Evolutionary conservation across 1,284 basidiomycete species (phyloP).

Genomic region (Wolfiporia cocos): DNA sequence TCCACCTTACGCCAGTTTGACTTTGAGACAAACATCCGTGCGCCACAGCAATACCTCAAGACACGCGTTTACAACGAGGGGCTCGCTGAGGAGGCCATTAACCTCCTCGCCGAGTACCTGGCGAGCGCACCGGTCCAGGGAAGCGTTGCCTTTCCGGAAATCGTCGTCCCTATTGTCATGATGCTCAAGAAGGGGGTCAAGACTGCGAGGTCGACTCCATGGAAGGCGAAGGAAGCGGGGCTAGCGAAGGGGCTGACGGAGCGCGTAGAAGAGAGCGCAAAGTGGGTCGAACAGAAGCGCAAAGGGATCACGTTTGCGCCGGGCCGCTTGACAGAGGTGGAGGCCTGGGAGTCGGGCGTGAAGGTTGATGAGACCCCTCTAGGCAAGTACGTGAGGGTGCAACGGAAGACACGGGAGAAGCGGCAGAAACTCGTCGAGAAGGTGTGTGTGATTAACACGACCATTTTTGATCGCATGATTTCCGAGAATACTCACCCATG

Average conservation of each 20-base stretch:
- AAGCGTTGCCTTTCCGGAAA: slow-evolving; percentile 92
- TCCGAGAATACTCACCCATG: slow-evolving; percentile 7
- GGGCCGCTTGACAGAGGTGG: slow-evolving; percentile 60
- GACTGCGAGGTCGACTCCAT: slow-evolving; percentile 33
- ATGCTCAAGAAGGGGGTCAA: slow-evolving; percentile 70
- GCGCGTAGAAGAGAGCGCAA: slow-evolving; percentile 77
- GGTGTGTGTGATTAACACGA: slow-evolving; percentile 33
- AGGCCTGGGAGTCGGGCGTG: slow-evolving; percentile 62
- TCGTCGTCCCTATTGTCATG: slow-evolving; percentile 81
- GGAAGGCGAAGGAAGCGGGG: slow-evolving; percentile 48
- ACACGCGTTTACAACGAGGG: slow-evolving; percentile 86
- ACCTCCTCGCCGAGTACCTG: slow-evolving; percentile 78
- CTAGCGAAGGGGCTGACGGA: slow-evolving; percentile 75
- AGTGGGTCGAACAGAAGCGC: slow-evolving; percentile 70
- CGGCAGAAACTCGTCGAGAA: slow-evolving; percentile 72
- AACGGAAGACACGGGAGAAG: slow-evolving; percentile 77
- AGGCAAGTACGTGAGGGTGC: slow-evolving; percentile 74
- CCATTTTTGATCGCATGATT: neutral
- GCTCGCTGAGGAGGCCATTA: slow-evolving; percentile 78
- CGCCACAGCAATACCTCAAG: slow-evolving; percentile 84
- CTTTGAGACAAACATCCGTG: slow-evolving; percentile 83
- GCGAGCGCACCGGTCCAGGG: slow-evolving; percentile 57
- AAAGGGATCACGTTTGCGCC: slow-evolving; percentile 71
- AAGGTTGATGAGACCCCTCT: slow-evolving; percentile 72
- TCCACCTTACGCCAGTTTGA: slow-evolving; percentile 90